Base-by-base conservation (phyloP, 306 rosid genomes). In the Dicorynia guianensis region DNA sequence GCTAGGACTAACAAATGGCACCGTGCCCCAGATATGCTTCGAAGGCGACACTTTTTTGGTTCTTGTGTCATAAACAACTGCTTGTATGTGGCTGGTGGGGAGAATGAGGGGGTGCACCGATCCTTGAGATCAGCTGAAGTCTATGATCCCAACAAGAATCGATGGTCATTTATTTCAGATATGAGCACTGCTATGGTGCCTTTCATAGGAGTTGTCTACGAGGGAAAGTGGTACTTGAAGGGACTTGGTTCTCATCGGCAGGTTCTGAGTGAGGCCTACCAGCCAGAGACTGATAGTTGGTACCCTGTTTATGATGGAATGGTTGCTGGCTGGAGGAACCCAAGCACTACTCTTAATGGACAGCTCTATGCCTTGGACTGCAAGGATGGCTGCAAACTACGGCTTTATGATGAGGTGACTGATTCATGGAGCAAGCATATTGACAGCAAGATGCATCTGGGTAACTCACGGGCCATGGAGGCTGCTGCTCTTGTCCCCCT, bases 161-260 rank as follows among this genome's bases (percentile, higher is more conserved):
- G 97, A 64, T 92, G 97, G 97, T 86, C 89, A 61, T 89, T 87
- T 82, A 80, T 89, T 71, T 77, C 97, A 3, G 97, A 92, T 62
- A 92, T 92, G 97, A 86, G 93, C 84, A 89, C 97, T 47, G 96
- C 93, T 63, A 92, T 92, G 97, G 91, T 89, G 17, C 97, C 97
- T 63, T 92, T 84, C 85, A 89, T 92, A 15, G 93, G 97, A 76
- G 95, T 92, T 77, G 93, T 92, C 48, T 86, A 87, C 30, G 88
- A 92, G 71, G 93, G 91, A 20, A 92, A 92, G 75, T 92, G 97
- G 97, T 92, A 81, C 82, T 72, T 92, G 70, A 89, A 92, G 84
- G 97, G 97, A 76, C 85, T 89, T 6, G 96, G 97, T 8, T 76
- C 96, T 70, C 95, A 87, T 79, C 89, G 87, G 55, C 97, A 92